Conservation (phyloP, 352 stramenopile genomes). For the Aphanomyces stellatus region DNA sequence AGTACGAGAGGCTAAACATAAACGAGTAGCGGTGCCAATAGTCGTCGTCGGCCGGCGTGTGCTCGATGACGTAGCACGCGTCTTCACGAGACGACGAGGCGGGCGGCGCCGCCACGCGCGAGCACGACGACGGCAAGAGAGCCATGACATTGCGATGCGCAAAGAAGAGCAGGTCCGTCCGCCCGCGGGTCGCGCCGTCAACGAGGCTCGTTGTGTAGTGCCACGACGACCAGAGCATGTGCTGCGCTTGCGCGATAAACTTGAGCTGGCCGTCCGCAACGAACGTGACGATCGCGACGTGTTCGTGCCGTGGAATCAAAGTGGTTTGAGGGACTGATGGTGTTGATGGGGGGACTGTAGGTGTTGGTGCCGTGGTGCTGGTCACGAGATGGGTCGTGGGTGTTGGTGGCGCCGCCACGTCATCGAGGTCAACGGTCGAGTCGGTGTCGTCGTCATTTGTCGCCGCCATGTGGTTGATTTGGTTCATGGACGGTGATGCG, state of each 20-base stretch:
- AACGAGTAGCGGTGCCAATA: slow-evolving; percentile 1
- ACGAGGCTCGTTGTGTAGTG: background rate
- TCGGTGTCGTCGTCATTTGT: too few relatives aligned
- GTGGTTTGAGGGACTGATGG: too few relatives aligned
- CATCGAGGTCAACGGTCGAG: too few relatives aligned
- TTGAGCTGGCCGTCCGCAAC: background rate
- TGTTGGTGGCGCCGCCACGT: background rate
- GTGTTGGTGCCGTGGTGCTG: too few relatives aligned
- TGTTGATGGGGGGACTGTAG: too few relatives aligned
- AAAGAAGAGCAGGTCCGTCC: background rate
- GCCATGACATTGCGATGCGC: background rate
- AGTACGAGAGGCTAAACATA: background rate
- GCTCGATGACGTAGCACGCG: background rate
- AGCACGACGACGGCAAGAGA: background rate
- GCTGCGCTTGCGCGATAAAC: background rate
- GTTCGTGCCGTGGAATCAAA: too few relatives aligned
- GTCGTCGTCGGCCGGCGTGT: background rate
- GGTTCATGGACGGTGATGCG: too few relatives aligned
- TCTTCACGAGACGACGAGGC: too few relatives aligned
- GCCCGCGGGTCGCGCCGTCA: background rate
- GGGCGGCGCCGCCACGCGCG: background rate
- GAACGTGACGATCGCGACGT: background rate
- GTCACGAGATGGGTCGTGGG: too few relatives aligned
- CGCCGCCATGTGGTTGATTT: too few relatives aligned
- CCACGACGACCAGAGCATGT: background rate